Percentiles rank a stretch among this genome's conserved stretches.
These are phyloP conservation scores for Diospyros kaki DNA, from an alignment of 148 eudicot genomes.

Conservation along the genomic window DNA sequence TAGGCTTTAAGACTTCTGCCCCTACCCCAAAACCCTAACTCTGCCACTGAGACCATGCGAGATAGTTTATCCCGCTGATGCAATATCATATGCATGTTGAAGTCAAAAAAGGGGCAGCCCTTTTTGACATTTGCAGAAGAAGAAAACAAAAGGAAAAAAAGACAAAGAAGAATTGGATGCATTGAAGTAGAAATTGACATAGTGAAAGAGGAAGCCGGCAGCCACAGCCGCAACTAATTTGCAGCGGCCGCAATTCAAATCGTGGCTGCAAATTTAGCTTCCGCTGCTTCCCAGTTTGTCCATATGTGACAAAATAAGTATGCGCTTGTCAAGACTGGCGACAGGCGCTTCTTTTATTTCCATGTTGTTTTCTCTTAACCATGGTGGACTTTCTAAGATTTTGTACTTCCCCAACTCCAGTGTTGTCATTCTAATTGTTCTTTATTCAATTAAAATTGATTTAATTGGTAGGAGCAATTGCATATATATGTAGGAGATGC, in stretches of 20 bases:
- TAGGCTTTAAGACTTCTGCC: too few relatives aligned
- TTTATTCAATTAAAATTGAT: background rate
- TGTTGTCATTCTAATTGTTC: background rate
- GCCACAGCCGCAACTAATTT: too few relatives aligned
- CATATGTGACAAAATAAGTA: slow-evolving; percentile 89
- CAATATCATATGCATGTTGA: slow-evolving; percentile 26
- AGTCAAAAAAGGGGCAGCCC: too few relatives aligned
- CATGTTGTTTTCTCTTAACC: background rate
- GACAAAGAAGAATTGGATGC: too few relatives aligned
- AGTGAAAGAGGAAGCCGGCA: too few relatives aligned
- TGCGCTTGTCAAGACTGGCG: background rate
- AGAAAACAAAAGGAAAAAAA: too few relatives aligned
- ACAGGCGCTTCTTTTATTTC: background rate
- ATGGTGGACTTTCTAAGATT: background rate
- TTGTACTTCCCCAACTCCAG: background rate
- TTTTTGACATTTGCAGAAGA: too few relatives aligned
- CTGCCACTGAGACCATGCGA: slow-evolving; percentile 66
- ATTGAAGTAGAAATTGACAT: too few relatives aligned
- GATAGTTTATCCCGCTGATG: slow-evolving; percentile 70
- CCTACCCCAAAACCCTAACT: too few relatives aligned
- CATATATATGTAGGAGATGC: slow-evolving; percentile 72
- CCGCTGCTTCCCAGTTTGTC: slow-evolving; percentile 84
- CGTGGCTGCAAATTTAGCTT: too few relatives aligned
- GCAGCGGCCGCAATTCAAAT: too few relatives aligned
- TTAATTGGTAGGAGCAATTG: slow-evolving; percentile 47